Conservation (phyloP, 2,329 filamentous ascomycete species). For the Pyricularia grisea region DNA sequence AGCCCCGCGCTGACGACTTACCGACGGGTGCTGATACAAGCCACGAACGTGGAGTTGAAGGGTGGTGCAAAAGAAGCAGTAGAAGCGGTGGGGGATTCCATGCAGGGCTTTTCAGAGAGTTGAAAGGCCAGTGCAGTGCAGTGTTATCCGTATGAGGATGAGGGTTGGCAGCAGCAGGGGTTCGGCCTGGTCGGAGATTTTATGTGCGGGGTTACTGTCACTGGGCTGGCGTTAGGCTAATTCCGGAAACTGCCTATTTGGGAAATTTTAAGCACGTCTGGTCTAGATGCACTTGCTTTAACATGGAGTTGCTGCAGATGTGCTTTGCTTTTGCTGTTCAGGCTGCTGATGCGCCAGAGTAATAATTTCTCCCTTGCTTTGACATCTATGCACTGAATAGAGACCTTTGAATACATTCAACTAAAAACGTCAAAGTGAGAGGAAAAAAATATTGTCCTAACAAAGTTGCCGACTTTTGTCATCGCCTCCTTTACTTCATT, state of each 20-base stretch:
- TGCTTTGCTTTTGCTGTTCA: not conserved
- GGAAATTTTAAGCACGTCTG: not conserved
- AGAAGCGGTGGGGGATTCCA: conserved; percentile 1
- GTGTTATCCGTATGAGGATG: too few species aligned
- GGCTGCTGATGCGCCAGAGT: not conserved
- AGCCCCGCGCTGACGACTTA: conserved; percentile 34
- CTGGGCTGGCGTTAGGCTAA: not conserved
- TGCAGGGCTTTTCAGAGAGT: not conserved
- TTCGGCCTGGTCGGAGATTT: not conserved
- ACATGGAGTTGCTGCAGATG: not conserved
- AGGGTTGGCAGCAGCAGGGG: not conserved
- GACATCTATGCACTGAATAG: too few species aligned
- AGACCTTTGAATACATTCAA: not conserved
- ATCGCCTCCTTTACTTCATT: not conserved
- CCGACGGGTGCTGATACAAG: conserved; percentile 29
- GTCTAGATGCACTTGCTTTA: not conserved
- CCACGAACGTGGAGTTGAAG: conserved; percentile 18
- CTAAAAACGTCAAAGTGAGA: not conserved
- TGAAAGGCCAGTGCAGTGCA: not conserved
- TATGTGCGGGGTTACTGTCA: not conserved
- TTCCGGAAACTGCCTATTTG: not conserved
- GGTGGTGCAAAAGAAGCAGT: not conserved
- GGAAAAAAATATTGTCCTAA: not conserved
- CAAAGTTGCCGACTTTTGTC: not conserved
- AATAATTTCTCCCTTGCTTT: too few species aligned